Evolutionary conservation across 371 early-diverging fungal genomes (phyloP).

Genomic region (Mortierella sp.): DNA sequence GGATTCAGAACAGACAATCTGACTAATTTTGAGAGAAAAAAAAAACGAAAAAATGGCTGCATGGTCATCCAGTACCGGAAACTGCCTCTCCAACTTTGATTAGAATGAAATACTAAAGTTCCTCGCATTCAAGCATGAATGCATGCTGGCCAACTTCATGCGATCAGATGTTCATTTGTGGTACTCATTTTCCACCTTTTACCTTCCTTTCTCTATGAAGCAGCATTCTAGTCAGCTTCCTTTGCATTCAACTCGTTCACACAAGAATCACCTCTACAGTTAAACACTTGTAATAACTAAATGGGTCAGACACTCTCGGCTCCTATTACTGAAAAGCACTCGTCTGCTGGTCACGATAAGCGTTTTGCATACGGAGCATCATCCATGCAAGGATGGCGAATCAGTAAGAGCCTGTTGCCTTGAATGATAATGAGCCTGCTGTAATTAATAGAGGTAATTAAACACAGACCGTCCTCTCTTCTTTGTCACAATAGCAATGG

Average conservation of each 20-base stretch:
- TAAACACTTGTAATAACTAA: not conserved
- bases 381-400: slow-evolving; percentile 98
- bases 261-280: slow-evolving; percentile 1
- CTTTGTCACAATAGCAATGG: slow-evolving; percentile 38
- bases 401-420: slow-evolving; percentile 73
- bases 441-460: too few species aligned
- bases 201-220: not conserved
- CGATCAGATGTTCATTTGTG: not conserved
- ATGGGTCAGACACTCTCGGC: slow-evolving; percentile 98
- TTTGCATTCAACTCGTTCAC: not conserved
- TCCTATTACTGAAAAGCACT: slow-evolving; percentile 90
- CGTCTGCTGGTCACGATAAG: slow-evolving; percentile 76
- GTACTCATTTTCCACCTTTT: not conserved
- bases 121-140: not conserved
- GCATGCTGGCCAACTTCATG: not conserved
- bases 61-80: not conserved
- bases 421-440: not conserved
- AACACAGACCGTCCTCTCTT: not conserved
- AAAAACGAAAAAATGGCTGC: too few species aligned
- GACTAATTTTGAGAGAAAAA: too few species aligned
- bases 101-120: not conserved
- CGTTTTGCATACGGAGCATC: slow-evolving; percentile 86
- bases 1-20: not conserved
- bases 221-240: not conserved
- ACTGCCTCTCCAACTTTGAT: not conserved